Conservation (phyloP, 1,139 yeast species). For the Blastobotrys ciferrii region DNA sequence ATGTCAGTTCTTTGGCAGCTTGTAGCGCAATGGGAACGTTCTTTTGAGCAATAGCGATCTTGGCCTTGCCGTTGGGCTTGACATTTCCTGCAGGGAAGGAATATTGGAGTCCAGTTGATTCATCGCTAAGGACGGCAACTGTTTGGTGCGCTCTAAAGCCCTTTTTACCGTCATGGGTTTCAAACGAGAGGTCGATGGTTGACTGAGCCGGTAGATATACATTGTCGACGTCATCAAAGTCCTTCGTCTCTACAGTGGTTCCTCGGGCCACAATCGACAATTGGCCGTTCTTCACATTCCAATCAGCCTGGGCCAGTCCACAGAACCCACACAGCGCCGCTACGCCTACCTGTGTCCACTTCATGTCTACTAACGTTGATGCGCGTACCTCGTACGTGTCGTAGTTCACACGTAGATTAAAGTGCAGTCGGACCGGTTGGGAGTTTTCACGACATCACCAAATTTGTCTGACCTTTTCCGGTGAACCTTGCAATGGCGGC, state of each 20-base stretch:
- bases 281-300: constrained; percentile 32
- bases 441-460: background rate
- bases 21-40: constrained; percentile 32
- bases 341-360: constrained; percentile 6
- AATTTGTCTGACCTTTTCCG: background rate
- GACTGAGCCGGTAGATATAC: constrained; percentile 17
- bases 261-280: constrained; percentile 34
- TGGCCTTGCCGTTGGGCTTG: constrained; percentile 30
- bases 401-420: background rate
- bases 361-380: background rate
- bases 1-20: constrained; percentile 22
- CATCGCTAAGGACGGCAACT: constrained; percentile 28
- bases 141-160: constrained; percentile 33
- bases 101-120: constrained; percentile 27
- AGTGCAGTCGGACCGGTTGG: background rate
- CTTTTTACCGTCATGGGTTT: constrained; percentile 24
- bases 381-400: background rate
- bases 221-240: constrained; percentile 10
- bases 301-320: constrained; percentile 26
- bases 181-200: constrained; percentile 26
- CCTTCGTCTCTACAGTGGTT: constrained; percentile 8
- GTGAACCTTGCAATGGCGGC: constrained; percentile 35
- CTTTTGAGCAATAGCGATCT: constrained; percentile 31
- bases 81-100: constrained; percentile 28
- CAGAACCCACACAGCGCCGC: constrained; percentile 13